phyloP scores from a whole-genome alignment of 208 protist species.

The Phytomonas sp. region DNA sequence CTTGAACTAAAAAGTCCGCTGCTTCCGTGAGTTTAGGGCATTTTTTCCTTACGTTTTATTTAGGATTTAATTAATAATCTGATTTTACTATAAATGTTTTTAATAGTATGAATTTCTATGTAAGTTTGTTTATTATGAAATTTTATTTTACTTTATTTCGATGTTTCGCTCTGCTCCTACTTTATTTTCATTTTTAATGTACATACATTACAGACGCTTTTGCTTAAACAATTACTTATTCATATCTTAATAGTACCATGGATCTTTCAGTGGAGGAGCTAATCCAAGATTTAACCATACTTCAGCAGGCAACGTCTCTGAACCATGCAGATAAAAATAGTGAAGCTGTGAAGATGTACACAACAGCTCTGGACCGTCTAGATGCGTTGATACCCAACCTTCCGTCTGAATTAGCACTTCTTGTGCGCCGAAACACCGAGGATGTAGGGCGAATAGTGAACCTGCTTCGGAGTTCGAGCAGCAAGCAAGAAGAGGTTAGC shows the following conservation, averaged over 20 bases:
- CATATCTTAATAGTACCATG: slow-evolving; percentile 7
- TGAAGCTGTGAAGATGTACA: slow-evolving; percentile 66
- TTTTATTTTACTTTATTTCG: background rate
- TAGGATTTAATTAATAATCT: background rate
- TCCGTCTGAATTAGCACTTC: slow-evolving; percentile 34
- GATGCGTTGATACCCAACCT: slow-evolving; percentile 39
- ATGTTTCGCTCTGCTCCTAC: background rate
- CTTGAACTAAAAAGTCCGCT: background rate
- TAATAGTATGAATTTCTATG: background rate
- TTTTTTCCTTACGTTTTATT: slow-evolving; percentile 12
- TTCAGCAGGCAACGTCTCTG: slow-evolving; percentile 64
- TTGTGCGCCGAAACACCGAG: slow-evolving; percentile 41
- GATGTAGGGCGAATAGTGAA: slow-evolving; percentile 55
- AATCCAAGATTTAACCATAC: slow-evolving; percentile 50
- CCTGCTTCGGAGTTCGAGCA: slow-evolving; percentile 35
- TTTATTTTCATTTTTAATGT: background rate
- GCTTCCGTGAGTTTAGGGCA: slow-evolving; percentile 6
- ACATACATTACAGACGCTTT: background rate
- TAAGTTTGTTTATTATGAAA: background rate
- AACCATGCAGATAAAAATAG: slow-evolving; percentile 46
- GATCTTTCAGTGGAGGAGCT: slow-evolving; percentile 32
- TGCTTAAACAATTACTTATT: slow-evolving; percentile 6
- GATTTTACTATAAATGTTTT: background rate
- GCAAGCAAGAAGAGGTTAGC: slow-evolving; percentile 26
- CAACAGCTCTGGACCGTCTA: slow-evolving; percentile 34